phyloP scores from a whole-genome alignment of 2,329 filamentous ascomycete species.

The Epichloe sylvatica region DNA sequence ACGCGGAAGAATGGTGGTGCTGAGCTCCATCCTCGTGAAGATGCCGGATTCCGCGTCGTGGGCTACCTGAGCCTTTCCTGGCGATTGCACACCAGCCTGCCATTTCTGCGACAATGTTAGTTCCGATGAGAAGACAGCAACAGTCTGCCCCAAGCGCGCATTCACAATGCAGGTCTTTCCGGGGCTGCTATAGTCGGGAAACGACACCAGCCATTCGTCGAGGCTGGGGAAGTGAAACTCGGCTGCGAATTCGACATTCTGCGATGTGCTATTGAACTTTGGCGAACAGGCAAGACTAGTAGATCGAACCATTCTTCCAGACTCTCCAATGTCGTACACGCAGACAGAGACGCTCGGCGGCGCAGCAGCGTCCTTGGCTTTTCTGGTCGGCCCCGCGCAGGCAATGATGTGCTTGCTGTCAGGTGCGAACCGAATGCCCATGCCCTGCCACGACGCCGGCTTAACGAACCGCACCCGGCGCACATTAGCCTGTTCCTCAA shows the following conservation, averaged over 20 bases:
- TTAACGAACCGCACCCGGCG: background rate
- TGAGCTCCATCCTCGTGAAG: slow-evolving; percentile 2
- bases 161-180: slow-evolving; percentile 5
- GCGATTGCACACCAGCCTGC: slow-evolving; percentile 3
- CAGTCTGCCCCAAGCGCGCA: slow-evolving; percentile 4
- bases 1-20: background rate
- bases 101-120: slow-evolving; percentile 4
- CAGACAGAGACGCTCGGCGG: slow-evolving; percentile 3
- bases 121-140: slow-evolving; percentile 1
- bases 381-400: slow-evolving; percentile 1
- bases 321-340: background rate
- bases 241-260: background rate
- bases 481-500: background rate
- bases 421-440: slow-evolving; percentile 3
- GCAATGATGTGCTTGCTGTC: slow-evolving; percentile 4
- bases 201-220: slow-evolving; percentile 5
- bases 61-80: background rate
- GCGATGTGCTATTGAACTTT: background rate
- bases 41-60: slow-evolving; percentile 1
- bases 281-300: background rate
- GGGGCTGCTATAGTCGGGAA: slow-evolving; percentile 3
- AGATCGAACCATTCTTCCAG: background rate
- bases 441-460: slow-evolving; percentile 1
- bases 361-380: background rate
- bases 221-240: slow-evolving; percentile 4